Base-by-base conservation (phyloP, 495 filamentous ascomycete species). In the Antarctomyces pellizariae region DNA sequence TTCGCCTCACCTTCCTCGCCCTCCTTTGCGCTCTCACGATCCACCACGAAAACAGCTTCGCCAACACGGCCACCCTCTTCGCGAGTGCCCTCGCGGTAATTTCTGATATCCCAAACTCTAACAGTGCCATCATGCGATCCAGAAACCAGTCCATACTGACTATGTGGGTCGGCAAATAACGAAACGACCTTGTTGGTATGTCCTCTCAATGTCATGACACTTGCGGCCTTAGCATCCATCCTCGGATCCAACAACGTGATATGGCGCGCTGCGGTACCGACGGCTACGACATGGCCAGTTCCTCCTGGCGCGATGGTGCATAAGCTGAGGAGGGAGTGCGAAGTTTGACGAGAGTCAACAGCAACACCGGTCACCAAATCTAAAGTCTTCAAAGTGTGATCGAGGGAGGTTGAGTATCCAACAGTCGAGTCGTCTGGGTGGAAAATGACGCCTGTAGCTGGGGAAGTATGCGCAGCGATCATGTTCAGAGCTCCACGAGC, bases 221-320 rank as follows among this genome's bases (percentile, higher is more conserved):
- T 59, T 10, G 84, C 68, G 2, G 64, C 62, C 1, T 67, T 59
- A 3, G 78, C 70, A 10, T 64, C 67, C 3, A 61, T 67, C 26
- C 86, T 69, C 2, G 84, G 84, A 46, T 97, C 86, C 31, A 91
- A 68, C 8, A 95, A 59, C 0, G 75, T 82, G 45, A 95, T 75
- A 49, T 83, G 71, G 8, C 80, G 64, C n/a, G 76, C 77, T 5
- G 71, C 65, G 0, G 75, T 82, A 26, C 86, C 86, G 5, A 76
- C 71, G 8, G 82, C 86, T 11, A 97, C 56, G 0, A 93, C 60
- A 29, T 65, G 60, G 6, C 71, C 46, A 23, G 43, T 30, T 5
- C 37, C 40, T 7, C 37, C 41, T 2, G 41, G 38, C 7, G 40
- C 25, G 2, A 38, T 35, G 0, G 35, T 30, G 19, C 7, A 22